Evolutionary conservation across 768 basidiomycete species (phyloP), one percentile per base, ranked within the genome.

Genomic region (Clitopilus hobsonii): DNA sequence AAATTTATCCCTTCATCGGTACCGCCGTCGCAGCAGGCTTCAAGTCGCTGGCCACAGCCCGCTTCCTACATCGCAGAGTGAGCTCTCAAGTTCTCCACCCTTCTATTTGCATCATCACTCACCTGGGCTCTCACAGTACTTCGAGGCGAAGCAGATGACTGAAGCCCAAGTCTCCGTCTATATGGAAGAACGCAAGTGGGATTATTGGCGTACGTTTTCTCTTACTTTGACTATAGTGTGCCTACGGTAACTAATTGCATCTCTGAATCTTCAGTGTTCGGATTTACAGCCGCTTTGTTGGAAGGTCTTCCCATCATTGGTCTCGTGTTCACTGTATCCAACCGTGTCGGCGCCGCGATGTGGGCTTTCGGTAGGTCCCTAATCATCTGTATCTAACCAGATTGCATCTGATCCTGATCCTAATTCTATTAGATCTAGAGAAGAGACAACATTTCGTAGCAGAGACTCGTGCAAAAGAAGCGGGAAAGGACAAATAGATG

Each of bases 331-430:
- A 86, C 86, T 1, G 75, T 96, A 16, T 94, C 91, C 0, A 95
- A 96, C 65, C 79, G 91, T 5, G 81, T 96, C 23, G 94, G 94
- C 5, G 94, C 91, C 2, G 93, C 93, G 1, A 96, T 97, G 94
- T 97, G 93, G 88, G 89, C 90, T 4, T 84, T 86, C 58, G 89
- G 88, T 89, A 47, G 20, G 71, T 68, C 10, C 36, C 18, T 25
- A 48, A 16, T 29, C n/a, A n/a, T n/a, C n/a, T n/a, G n/a, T n/a
- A n/a, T n/a, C n/a, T n/a, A n/a, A n/a, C n/a, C n/a, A n/a, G n/a
- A n/a, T n/a, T n/a, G n/a, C n/a, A n/a, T n/a, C n/a, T n/a, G n/a
- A n/a, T n/a, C n/a, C n/a, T n/a, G n/a, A n/a, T n/a, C n/a, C n/a
- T n/a, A n/a, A n/a, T n/a, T n/a, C n/a, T n/a, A n/a, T n/a, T 16